Percentiles rank a stretch among this genome's conserved stretches.
Conservation (phyloP, 140 eudicot genomes). For the Bidens hawaiensis region DNA sequence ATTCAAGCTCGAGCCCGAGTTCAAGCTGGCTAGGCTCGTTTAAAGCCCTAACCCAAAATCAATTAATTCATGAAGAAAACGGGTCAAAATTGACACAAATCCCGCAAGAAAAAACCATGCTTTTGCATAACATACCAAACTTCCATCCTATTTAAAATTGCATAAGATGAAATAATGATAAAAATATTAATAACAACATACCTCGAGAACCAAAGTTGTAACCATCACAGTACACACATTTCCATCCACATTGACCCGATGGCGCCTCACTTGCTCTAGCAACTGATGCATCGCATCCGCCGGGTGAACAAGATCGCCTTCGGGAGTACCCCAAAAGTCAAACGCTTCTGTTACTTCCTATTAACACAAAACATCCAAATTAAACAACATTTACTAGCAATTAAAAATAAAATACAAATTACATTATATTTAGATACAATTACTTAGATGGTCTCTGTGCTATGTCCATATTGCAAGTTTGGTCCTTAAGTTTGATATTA, state of each 20-base stretch:
- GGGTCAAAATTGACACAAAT: not conserved
- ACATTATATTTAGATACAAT: too few relatives aligned
- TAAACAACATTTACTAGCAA: not conserved
- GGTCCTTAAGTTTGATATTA: too few relatives aligned
- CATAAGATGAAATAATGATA: not conserved
- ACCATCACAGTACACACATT: slow-evolving; percentile 96
- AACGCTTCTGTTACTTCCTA: slow-evolving; percentile 88
- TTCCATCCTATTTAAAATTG: not conserved
- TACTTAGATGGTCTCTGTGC: too few relatives aligned
- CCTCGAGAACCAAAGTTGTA: slow-evolving; percentile 95
- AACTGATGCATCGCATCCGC: slow-evolving; percentile 96
- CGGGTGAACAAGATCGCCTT: slow-evolving; percentile 91
- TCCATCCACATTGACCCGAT: slow-evolving; percentile 86
- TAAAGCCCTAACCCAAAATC: too few relatives aligned
- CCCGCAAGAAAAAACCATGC: not conserved
- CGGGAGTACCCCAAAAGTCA: slow-evolving; percentile 94
- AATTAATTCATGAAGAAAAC: not conserved
- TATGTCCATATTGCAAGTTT: too few relatives aligned
- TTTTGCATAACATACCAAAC: not conserved
- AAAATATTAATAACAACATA: slow-evolving; percentile 25
- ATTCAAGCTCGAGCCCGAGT: too few relatives aligned
- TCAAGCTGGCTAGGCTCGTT: too few relatives aligned
- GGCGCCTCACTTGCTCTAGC: slow-evolving; percentile 85
- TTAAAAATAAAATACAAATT: not conserved
- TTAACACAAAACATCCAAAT: not conserved